phyloP scores from a whole-genome alignment of 768 basidiomycete genomes.

The Chalciporus sphaerocephalus region DNA sequence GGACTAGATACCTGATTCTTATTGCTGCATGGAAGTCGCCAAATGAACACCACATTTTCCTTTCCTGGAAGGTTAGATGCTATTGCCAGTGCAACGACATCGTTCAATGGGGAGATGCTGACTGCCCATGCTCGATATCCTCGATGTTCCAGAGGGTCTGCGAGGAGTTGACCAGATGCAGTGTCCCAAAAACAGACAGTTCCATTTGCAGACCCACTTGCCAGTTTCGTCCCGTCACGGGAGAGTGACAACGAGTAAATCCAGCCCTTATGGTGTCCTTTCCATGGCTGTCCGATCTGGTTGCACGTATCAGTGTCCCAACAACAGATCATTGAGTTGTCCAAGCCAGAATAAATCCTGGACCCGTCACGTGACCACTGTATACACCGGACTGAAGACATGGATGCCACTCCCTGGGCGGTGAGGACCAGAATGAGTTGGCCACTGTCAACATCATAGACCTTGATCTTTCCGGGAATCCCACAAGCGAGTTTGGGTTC shows the following conservation, averaged over 20 bases:
- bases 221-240: background rate
- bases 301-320: background rate
- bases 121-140: rapidly evolving
- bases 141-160: background rate
- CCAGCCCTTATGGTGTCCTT: background rate
- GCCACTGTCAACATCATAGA: background rate
- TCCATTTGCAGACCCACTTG: background rate
- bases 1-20: background rate
- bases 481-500: background rate
- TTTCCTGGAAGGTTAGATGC: no score
- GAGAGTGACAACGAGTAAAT: background rate
- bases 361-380: background rate
- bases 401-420: background rate
- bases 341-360: background rate
- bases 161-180: background rate
- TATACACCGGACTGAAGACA: background rate
- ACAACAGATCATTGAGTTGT: background rate
- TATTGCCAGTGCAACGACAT: background rate
- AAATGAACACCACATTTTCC: no score
- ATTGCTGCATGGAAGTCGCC: background rate
- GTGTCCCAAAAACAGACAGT: slow-evolving; percentile 8
- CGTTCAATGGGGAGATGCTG: slow-evolving; percentile 4
- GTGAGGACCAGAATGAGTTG: background rate
- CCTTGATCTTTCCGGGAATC: background rate
- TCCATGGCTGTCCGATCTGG: background rate